Evolutionary conservation across 2,329 filamentous ascomycete species (phyloP).

Genomic region (Whalleya microplaca): DNA sequence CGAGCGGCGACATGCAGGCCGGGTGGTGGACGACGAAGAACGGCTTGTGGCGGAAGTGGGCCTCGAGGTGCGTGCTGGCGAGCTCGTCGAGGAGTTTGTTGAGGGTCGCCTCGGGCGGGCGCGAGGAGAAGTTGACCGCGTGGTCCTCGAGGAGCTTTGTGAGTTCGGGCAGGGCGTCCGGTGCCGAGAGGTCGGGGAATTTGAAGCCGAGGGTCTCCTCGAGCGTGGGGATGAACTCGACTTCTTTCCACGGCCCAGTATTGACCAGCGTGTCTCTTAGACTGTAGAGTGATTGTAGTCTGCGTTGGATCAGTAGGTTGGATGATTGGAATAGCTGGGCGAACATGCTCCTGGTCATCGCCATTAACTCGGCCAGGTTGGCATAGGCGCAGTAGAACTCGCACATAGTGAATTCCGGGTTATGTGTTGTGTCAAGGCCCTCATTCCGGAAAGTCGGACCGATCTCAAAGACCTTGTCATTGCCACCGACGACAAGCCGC

Average conservation of each 20-base stretch:
- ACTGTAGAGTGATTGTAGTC: conserved; percentile 50
- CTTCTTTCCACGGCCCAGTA: conserved; percentile 63
- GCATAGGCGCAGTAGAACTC: conserved; percentile 94
- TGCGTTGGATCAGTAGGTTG: conserved; percentile 45
- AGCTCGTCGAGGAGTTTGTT: conserved; percentile 79
- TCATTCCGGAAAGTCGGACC: conserved; percentile 93
- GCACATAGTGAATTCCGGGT: conserved; percentile 96
- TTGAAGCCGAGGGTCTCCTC: conserved; percentile 67
- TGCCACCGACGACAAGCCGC: conserved; percentile 83
- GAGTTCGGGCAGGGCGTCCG: conserved; percentile 62
- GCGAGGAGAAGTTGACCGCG: conserved; percentile 68
- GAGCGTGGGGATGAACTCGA: conserved; percentile 83
- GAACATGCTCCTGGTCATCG: conserved; percentile 74
- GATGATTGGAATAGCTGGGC: conserved; percentile 59
- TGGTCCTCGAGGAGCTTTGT: conserved; percentile 57
- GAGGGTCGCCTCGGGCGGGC: conserved; percentile 57
- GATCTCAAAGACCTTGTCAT: conserved; percentile 90
- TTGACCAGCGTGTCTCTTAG: conserved; percentile 53
- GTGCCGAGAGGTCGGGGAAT: conserved; percentile 64
- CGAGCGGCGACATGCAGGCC: conserved; percentile 85
- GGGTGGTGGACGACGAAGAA: conserved; percentile 91
- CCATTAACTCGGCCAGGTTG: conserved; percentile 74
- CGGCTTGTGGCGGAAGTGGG: conserved; percentile 66
- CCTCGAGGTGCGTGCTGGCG: conserved; percentile 76
- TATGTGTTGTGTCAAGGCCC: conserved; percentile 87